Evolutionary conservation across 2,329 filamentous ascomycete species (phyloP).

Genomic region (Fusarium musae): DNA sequence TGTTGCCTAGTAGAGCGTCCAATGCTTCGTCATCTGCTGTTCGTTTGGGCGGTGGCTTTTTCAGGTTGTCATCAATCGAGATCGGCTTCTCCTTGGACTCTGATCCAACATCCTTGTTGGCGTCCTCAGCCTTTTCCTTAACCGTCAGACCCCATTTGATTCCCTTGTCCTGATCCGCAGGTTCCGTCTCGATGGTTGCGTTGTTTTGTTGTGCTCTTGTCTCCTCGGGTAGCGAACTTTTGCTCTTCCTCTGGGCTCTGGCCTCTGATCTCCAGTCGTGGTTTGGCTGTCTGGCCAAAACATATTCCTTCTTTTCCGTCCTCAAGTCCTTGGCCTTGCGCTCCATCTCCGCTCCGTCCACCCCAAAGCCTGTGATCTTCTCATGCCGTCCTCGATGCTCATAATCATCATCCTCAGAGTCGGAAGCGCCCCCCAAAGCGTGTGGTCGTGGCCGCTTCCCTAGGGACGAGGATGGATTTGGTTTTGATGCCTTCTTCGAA

Average conservation of each 20-base stretch:
- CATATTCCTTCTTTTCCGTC: conserved; percentile 53
- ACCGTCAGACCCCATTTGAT: conserved; percentile 67
- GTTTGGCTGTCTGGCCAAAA: conserved; percentile 70
- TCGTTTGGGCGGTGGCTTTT: conserved; percentile 17
- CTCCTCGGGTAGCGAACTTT: conserved; percentile 69
- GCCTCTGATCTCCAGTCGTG: conserved; percentile 70
- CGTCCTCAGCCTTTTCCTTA: conserved; percentile 64
- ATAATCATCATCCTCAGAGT: conserved; percentile 54
- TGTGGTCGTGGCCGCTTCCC: conserved; percentile 61
- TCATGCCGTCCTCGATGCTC: conserved; percentile 53
- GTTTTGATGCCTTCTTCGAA: conserved; percentile 45
- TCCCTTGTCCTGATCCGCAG: conserved; percentile 61
- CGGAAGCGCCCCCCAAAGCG: conserved; percentile 56
- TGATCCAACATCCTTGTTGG: conserved; percentile 50
- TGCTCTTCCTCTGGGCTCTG: conserved; percentile 59
- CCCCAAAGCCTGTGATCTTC: conserved; percentile 62
- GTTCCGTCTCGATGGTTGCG: conserved; percentile 46
- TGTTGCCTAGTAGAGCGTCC: conserved; percentile 72
- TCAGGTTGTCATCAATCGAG: conserved; percentile 6
- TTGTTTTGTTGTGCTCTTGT: conserved; percentile 57
- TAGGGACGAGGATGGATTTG: conserved; percentile 55
- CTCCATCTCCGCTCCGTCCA: conserved; percentile 56
- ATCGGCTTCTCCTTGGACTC: conserved; percentile 11
- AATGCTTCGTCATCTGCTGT: conserved; percentile 67
- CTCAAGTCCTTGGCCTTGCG: conserved; percentile 45